Evolutionary conservation across 129 eudicot species (phyloP).

Genomic region (Chrysanthemum makinoi): DNA sequence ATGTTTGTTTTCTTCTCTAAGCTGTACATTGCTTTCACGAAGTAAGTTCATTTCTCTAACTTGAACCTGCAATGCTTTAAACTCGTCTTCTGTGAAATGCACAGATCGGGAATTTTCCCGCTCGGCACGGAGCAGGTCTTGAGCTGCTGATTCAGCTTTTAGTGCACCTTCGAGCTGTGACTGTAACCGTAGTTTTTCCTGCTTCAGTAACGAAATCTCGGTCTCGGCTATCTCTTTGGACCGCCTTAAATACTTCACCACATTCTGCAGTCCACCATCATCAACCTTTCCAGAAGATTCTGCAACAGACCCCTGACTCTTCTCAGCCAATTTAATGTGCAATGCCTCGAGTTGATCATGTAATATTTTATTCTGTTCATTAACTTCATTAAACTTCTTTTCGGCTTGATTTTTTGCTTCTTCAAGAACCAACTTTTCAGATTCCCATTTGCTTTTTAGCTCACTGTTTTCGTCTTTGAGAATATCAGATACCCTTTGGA

Average conservation of each 20-base stretch:
- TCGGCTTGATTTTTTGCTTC: constrained; percentile 56
- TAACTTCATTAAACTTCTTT: constrained; percentile 58
- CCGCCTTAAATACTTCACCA: constrained; percentile 85
- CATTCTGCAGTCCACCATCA: constrained; percentile 78
- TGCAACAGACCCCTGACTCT: constrained; percentile 44
- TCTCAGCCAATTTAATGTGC: constrained; percentile 80
- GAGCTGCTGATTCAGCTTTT: constrained; percentile 73
- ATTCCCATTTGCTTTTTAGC: constrained; percentile 73
- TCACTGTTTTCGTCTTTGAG: constrained; percentile 70
- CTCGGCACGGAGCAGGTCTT: constrained; percentile 61
- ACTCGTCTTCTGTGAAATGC: constrained; percentile 77
- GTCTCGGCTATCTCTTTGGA: constrained; percentile 95
- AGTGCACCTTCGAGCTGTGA: constrained; percentile 85
- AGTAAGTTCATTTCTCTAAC: constrained; percentile 83
- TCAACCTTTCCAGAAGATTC: constrained; percentile 9
- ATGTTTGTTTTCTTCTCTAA: constrained; percentile 80
- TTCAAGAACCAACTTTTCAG: constrained; percentile 59
- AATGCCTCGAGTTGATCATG: constrained; percentile 78
- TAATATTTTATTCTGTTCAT: constrained; percentile 82
- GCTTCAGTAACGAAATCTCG: constrained; percentile 82
- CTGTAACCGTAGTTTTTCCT: constrained; percentile 85
- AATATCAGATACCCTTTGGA: constrained; percentile 45
- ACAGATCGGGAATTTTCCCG: constrained; percentile 59
- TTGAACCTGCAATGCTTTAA: constrained; percentile 82
- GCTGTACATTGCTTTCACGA: constrained; percentile 89